Evolutionary conservation across 1,139 yeast genomes (phyloP).

Genomic region (Pichia sp.): DNA sequence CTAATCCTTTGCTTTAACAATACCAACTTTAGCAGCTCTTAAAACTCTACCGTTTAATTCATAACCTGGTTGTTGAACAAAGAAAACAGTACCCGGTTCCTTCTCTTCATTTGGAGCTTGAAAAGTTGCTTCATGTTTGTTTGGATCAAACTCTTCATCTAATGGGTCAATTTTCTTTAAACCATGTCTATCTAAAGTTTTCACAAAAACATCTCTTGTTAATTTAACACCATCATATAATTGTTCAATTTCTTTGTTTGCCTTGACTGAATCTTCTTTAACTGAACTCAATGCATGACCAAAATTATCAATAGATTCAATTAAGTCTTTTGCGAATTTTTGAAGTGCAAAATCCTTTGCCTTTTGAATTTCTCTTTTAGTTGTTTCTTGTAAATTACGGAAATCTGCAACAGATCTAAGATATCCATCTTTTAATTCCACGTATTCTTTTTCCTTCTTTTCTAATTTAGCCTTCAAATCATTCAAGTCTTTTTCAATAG

Average conservation of each 20-base stretch:
- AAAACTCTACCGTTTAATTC: conserved; percentile 80
- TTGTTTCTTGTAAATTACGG: conserved; percentile 86
- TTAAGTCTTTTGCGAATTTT: conserved; percentile 84
- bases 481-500: conserved; percentile 28
- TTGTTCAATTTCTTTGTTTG: conserved; percentile 61
- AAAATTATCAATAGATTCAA: conserved; percentile 88
- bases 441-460: conserved; percentile 72
- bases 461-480: conserved; percentile 51
- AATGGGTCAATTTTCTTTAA: conserved; percentile 74
- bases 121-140: conserved; percentile 88
- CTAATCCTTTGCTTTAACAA: conserved; percentile 55
- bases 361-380: conserved; percentile 79
- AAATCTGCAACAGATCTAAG: conserved; percentile 86
- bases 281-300: conserved; percentile 81
- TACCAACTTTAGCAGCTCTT: conserved; percentile 96
- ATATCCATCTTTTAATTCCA: conserved; percentile 76
- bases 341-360: conserved; percentile 89
- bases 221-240: conserved; percentile 85
- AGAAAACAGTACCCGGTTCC: conserved; percentile 90
- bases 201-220: conserved; percentile 84
- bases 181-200: conserved; percentile 78
- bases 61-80: conserved; percentile 88
- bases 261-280: conserved; percentile 52
- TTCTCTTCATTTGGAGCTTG: conserved; percentile 84
- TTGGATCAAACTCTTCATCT: conserved; percentile 85